These are phyloP conservation scores for Strobilomyces dryophilus DNA, from an alignment of 768 basidiomycete species.

Conservation along the genomic window DNA sequence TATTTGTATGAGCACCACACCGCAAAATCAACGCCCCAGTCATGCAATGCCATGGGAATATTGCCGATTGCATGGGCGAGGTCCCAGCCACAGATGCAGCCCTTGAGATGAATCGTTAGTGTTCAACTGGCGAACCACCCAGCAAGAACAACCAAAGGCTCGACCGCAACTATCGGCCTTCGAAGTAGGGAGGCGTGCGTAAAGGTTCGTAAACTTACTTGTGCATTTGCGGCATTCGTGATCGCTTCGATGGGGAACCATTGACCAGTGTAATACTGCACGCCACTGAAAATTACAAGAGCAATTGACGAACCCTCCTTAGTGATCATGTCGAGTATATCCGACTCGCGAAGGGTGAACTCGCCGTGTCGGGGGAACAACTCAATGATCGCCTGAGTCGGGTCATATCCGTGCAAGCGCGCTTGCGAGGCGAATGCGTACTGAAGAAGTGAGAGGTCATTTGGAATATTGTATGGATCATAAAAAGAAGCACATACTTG, in stretches of 20 bases:
- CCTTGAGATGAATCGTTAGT: constrained; percentile 44
- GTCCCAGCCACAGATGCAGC: constrained; percentile 94
- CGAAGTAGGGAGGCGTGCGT: constrained; percentile 21
- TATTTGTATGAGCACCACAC: constrained; percentile 99
- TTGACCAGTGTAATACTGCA: constrained; percentile 98
- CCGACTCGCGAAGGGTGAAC: constrained; percentile 79
- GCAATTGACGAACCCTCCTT: constrained; percentile 76
- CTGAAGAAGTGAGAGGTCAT: constrained; percentile 38
- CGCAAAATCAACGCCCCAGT: constrained; percentile 95
- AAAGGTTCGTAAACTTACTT: constrained; percentile 47
- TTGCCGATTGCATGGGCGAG: constrained; percentile 95
- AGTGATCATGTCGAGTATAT: constrained; percentile 75
- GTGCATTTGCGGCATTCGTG: constrained; percentile 77
- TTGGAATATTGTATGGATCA: constrained; percentile 10
- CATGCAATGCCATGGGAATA: constrained; percentile 82
- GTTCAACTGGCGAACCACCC: constrained; percentile 7
- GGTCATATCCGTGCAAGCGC: constrained; percentile 70
- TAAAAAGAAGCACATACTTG: constrained; percentile 51
- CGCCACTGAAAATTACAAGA: constrained; percentile 87
- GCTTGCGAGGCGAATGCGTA: constrained; percentile 97
- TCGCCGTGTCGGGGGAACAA: constrained; percentile 80
- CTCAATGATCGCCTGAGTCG: constrained; percentile 70
- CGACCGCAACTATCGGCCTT: constrained; percentile 5
- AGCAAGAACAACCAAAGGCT: neutral
- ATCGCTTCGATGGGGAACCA: constrained; percentile 85